Percentiles rank a stretch among this genome's conserved stretches.
Conservation (phyloP, 306 rosid species). For the Gillenia trifoliata region DNA sequence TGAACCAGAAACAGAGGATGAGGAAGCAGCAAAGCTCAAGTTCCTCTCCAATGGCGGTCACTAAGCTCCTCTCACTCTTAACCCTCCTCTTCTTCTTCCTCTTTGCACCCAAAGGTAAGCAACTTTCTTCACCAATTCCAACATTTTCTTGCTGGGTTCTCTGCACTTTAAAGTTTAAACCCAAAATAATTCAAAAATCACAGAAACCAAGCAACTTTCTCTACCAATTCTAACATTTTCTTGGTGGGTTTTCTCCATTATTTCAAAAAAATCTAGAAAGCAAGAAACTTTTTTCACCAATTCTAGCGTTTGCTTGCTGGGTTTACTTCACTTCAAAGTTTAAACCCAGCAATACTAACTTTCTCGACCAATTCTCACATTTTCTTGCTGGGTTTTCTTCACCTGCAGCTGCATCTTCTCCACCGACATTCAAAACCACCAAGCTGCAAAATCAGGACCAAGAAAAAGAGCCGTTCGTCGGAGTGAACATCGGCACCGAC, state of each 20-base stretch:
- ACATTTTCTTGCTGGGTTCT: not conserved
- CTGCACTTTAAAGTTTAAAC: not conserved
- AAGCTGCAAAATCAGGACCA: slow-evolving; percentile 23
- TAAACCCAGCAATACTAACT: not conserved
- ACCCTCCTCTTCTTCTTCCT: slow-evolving; percentile 11
- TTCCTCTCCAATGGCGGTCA: slow-evolving; percentile 51
- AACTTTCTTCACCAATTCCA: not conserved
- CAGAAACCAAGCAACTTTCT: not conserved
- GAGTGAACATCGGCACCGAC: slow-evolving; percentile 77
- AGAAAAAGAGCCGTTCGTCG: slow-evolving; percentile 58
- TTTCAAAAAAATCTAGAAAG: too few species aligned
- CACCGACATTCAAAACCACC: not conserved
- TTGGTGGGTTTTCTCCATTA: too few species aligned
- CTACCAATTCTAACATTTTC: too few species aligned
- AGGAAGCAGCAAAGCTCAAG: slow-evolving; percentile 34
- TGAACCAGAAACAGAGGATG: slow-evolving; percentile 51
- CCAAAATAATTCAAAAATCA: not conserved
- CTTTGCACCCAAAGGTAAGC: slow-evolving; percentile 35
- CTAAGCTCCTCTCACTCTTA: slow-evolving; percentile 30
- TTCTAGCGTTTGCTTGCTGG: not conserved
- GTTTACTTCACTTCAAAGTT: not conserved
- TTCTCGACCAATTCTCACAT: too few species aligned
- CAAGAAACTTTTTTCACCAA: not conserved
- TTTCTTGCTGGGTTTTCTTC: not conserved
- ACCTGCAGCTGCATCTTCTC: slow-evolving; percentile 33